Evolutionary conservation across 148 eudicot species (phyloP).

Genomic region (Camellia granthamiana): DNA sequence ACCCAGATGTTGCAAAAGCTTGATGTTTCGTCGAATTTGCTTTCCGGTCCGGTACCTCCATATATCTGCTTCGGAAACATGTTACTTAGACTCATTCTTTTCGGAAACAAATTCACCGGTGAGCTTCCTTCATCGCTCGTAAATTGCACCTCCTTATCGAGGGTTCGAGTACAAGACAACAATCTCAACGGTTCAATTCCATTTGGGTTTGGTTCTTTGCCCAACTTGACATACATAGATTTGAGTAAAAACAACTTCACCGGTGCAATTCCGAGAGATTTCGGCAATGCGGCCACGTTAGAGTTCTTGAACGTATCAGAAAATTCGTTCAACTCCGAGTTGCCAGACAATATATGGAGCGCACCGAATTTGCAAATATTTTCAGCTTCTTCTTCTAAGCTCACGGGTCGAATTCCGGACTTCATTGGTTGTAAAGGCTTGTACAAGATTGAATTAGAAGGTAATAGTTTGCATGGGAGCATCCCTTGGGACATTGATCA

Average conservation of each 20-base stretch:
- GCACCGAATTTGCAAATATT: slow-evolving; percentile 67
- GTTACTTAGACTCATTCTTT: slow-evolving; percentile 57
- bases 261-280: slow-evolving; percentile 63
- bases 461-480: slow-evolving; percentile 57
- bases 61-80: slow-evolving; percentile 58
- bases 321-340: slow-evolving; percentile 41
- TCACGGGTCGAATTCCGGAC: slow-evolving; percentile 66
- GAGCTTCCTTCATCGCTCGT: slow-evolving; percentile 55
- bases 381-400: slow-evolving; percentile 44
- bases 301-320: slow-evolving; percentile 59
- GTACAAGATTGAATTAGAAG: slow-evolving; percentile 74
- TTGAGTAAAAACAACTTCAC: slow-evolving; percentile 58
- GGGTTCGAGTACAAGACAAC: slow-evolving; percentile 66
- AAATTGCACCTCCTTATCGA: slow-evolving; percentile 59
- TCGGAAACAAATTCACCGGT: slow-evolving; percentile 53
- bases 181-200: slow-evolving; percentile 66
- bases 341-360: slow-evolving; percentile 74
- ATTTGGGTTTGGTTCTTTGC: slow-evolving; percentile 55
- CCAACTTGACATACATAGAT: slow-evolving; percentile 62
- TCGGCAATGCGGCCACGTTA: slow-evolving; percentile 53
- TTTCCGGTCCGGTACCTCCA: slow-evolving; percentile 65
- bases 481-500: slow-evolving; percentile 86
- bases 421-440: slow-evolving; percentile 66
- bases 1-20: slow-evolving; percentile 49
- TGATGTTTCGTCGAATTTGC: slow-evolving; percentile 75